Evolutionary conservation across 1,139 yeast genomes (phyloP), one percentile per base, ranked within the genome.

Genomic region (Meyerozyma sp.): DNA sequence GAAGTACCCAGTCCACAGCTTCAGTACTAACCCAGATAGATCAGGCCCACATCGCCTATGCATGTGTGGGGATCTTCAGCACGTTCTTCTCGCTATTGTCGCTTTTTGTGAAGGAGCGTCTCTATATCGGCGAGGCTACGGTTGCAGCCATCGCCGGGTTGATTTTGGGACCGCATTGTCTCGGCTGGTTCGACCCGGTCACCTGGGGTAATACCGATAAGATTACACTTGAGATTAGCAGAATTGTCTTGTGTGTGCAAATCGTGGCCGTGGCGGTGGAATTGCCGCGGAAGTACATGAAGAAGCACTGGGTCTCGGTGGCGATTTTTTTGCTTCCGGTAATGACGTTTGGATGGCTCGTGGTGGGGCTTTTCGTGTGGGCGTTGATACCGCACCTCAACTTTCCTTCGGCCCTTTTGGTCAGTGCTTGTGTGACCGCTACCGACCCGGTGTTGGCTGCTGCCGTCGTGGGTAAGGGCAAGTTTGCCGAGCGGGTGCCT

Each of bases 371-470:
- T 1, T 91, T 93, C 57, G 76, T 90, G 40, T 93, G 95, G 90
- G 73, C 78, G 25, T 72, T 93, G 29, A 83, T 93, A 28, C 97
- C 97, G 0, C 82, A 85, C n/a, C 73, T 93, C 47, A 69, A 76
- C 48, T 91, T 91, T 67, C 66, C 87, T 13, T 86, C 85, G 46
- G 87, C 91, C 5, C 74, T 93, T 40, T 73, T 87, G 42, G 82
- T 93, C 1, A 79, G 95, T 26, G 98, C 97, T 0, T 93, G 98
- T 66, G 82, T 93, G 34, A 93, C 98, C 0, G 98, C 98, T 3
- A 93, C 98, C 0, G 98, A 93, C 65, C 98, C 98, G 4, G 95
- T 93, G 42, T 74, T 93, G 59, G 98, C 98, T 1, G 95, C 96
- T 32, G 97, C 98, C 0, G 98, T 93, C 16, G 98, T 93, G 18